phyloP scores from a whole-genome alignment of 306 rosid genomes.

The Rosa rugosa region DNA sequence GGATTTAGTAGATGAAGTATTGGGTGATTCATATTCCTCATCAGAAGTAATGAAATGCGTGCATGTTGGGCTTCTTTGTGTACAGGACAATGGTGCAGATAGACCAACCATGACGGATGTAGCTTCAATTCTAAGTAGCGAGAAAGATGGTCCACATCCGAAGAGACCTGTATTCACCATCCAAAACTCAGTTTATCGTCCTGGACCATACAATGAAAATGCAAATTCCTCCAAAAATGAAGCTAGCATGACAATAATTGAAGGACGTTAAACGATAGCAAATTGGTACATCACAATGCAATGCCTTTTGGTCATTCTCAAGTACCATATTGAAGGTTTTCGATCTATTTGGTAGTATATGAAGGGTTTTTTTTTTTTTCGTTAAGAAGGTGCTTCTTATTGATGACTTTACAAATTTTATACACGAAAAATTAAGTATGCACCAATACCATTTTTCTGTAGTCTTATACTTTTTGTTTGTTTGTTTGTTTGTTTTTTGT shows the following conservation, averaged over 20 bases:
- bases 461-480: too few relatives aligned
- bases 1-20: slow-evolving; percentile 13
- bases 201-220: not conserved
- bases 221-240: slow-evolving; percentile 9
- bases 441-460: too few relatives aligned
- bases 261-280: slow-evolving; percentile 2
- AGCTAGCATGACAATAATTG: not conserved
- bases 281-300: too few relatives aligned
- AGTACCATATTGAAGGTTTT: too few relatives aligned
- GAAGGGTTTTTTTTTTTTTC: too few relatives aligned
- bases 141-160: slow-evolving; percentile 17
- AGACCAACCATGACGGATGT: slow-evolving; percentile 29
- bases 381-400: too few relatives aligned
- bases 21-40: not conserved
- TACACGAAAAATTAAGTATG: too few relatives aligned
- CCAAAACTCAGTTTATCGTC: not conserved
- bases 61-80: slow-evolving; percentile 26
- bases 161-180: slow-evolving; percentile 15
- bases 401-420: too few relatives aligned
- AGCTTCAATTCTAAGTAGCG: slow-evolving; percentile 18
- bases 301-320: too few relatives aligned
- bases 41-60: slow-evolving; percentile 19
- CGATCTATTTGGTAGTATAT: too few relatives aligned
- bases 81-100: slow-evolving; percentile 20
- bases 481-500: too few relatives aligned